Evolutionary conservation across 306 rosid species (phyloP), one percentile per base, ranked within the genome.

Genomic region (Cicer judaicum): DNA sequence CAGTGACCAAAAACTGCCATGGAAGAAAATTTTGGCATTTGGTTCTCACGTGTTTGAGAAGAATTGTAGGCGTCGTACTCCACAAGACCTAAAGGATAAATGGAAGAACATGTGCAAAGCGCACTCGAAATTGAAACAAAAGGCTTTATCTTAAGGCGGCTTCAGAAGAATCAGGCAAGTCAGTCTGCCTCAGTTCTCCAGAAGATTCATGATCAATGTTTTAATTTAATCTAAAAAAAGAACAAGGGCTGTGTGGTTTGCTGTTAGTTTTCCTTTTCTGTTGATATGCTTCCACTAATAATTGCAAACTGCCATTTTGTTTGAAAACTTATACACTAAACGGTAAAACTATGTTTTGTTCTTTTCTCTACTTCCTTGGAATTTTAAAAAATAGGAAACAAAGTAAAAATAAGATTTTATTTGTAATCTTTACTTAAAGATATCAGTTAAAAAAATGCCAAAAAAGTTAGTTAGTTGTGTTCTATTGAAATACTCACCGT

Each of bases 51-150:
- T 84, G 80, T 91, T 89, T 81, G 59, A 48, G 40, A 55, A 52
- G 49, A 68, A 59, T 85, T 53, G 39, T 42, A 57, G 56, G 52
- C 75, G 29, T 21, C 89, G 89, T 4, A 87, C 84, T 18, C 34
- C 90, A 24, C 38, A 12, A 53, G 90, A 87, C 80, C 80, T 90
- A 21, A 85, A 87, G 79, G 88, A 89, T 70, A 87, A 89, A 78
- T 91, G 94, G 94, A 88, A 80, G 83, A 87, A 83, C 78, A 56
- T 87, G 75, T 80, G 87, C 84, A 85, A 72, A 54, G 43, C 83
- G 46, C 54, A 49, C 15, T 19, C 68, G 2, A 84, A 79, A 64
- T 15, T 7, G 63, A 81, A 75, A 63, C 73, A 80, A 66, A 65
- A 16, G 49, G 38, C 57, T 18, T 18, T 36, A 64, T 75, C 19